Evolutionary conservation across 176 grass and related monocot genomes (phyloP).

Genomic region (Carex cristatella): DNA sequence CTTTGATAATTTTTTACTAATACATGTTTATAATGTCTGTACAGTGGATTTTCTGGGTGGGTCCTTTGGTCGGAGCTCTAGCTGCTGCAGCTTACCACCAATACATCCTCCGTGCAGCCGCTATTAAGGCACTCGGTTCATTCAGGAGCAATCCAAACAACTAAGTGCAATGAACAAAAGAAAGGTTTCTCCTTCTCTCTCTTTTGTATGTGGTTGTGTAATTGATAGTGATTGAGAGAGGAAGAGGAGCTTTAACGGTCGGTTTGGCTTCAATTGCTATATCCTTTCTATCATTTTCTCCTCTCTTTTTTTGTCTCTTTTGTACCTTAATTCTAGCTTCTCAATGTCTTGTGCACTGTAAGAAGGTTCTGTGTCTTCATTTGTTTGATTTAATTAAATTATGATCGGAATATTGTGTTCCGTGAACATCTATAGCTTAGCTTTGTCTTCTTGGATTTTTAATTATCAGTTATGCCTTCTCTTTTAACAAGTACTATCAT

Average conservation of each 20-base stretch:
- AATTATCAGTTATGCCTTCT: neutral
- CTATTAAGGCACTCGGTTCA: slow-evolving; percentile 24
- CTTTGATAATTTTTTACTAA: neutral
- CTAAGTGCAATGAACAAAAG: slow-evolving; percentile 6
- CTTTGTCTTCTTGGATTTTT: neutral
- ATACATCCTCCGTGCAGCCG: slow-evolving; percentile 25
- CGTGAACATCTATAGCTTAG: neutral
- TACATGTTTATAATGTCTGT: neutral
- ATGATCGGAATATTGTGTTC: slow-evolving; percentile 7
- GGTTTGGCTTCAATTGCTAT: slow-evolving; percentile 10
- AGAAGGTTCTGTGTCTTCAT: slow-evolving; percentile 18
- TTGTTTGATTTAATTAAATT: slow-evolving; percentile 24
- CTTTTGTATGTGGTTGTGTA: neutral
- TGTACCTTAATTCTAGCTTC: neutral
- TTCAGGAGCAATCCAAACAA: slow-evolving; percentile 27
- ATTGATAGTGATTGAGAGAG: slow-evolving; percentile 3
- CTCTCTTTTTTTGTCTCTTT: neutral
- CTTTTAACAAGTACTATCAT: no score
- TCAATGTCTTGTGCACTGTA: slow-evolving; percentile 10
- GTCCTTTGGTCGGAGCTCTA: slow-evolving; percentile 19
- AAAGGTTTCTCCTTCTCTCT: slow-evolving; percentile 5
- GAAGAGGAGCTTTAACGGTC: slow-evolving; percentile 11
- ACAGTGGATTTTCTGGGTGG: slow-evolving; percentile 31
- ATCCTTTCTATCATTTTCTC: slow-evolving; percentile 13
- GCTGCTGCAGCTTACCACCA: slow-evolving; percentile 25